Base-by-base conservation (phyloP, 2,329 filamentous ascomycete species). In the Botrytis tulipae region DNA sequence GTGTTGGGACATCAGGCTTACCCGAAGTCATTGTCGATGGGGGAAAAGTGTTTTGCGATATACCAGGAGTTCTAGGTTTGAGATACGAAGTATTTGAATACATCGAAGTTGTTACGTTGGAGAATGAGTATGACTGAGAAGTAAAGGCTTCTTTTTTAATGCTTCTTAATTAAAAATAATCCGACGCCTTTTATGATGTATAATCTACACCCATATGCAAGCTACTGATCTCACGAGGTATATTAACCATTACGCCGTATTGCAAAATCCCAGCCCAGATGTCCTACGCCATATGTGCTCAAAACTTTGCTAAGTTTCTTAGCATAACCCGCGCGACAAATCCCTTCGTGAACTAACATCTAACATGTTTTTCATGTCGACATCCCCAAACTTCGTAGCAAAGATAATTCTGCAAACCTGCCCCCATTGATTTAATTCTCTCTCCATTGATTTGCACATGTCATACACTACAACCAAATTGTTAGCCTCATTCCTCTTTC, bases 371-470 rank as follows among this genome's bases (percentile, higher is more conserved):
- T n/a, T 25, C 35, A n/a, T 9, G 6, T n/a, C 48, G 46, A 42
- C 71, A 44, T 54, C 29, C 12, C 51, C 60, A 2, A 20, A 68
- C 46, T 18, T 12, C 35, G 12, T 44, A 22, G 20, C 16, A 54
- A n/a, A 40, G 16, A 54, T 18, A 29, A 25, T 9, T 68, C 40
- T 35, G 9, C 48, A 54, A 29, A 25, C 20, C 5, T 2, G 5
- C 4, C 9, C 25, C 25, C 57, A 60, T 35, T 37, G 22, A 35
- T 32, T 25, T 62, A 92, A 78, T 91, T 90, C 78, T 92, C 90
- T 83, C 89, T 88, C 90, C 90, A 92, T 73, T 88, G 84, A 75
- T 88, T 84, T 37, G 87, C 88, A 78, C 90, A 92, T 20, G 86
- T 86, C 88, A 91, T 92, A 80, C 90, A 92, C 89, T 90, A 7